Percentiles rank a stretch among this genome's conserved stretches.
phyloP scores from a whole-genome alignment of 768 basidiomycete genomes.

The Collybia sordida region DNA sequence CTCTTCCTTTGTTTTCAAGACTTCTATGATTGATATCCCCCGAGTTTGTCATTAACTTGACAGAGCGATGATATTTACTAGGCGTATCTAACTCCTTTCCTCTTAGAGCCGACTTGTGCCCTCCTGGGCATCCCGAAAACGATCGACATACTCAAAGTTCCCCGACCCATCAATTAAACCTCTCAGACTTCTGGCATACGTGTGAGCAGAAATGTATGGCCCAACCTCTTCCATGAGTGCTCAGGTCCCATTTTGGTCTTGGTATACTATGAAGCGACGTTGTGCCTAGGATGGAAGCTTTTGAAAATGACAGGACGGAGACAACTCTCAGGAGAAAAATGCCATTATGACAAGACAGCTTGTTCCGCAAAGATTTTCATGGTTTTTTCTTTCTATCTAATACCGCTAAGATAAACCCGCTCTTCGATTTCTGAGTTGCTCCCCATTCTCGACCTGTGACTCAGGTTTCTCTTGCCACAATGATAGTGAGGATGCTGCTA shows the following conservation, averaged over 20 bases:
- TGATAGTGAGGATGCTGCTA: slow-evolving; percentile 20
- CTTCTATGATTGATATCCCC: neutral
- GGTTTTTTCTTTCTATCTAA: slow-evolving; percentile 9
- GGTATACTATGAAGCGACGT: slow-evolving; percentile 14
- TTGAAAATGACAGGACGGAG: slow-evolving; percentile 15
- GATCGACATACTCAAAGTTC: slow-evolving; percentile 4
- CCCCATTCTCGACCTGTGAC: too few relatives aligned
- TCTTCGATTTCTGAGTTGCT: neutral
- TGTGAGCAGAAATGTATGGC: slow-evolving; percentile 12
- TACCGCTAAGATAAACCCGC: slow-evolving; percentile 8
- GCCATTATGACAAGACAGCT: slow-evolving; percentile 23
- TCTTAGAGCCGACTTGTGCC: neutral
- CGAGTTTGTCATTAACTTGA: neutral
- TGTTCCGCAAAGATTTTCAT: slow-evolving; percentile 12
- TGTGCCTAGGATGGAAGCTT: slow-evolving; percentile 13
- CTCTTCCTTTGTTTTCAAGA: neutral
- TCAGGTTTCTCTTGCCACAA: slow-evolving; percentile 5
- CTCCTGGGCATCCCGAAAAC: neutral
- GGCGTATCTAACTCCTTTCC: neutral
- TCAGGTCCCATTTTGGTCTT: slow-evolving; percentile 1
- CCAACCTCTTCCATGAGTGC: neutral
- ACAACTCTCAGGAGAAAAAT: slow-evolving; percentile 25
- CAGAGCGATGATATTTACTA: neutral
- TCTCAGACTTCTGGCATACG: slow-evolving; percentile 12
- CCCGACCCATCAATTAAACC: slow-evolving; percentile 8